Conservation (phyloP, 768 basidiomycete species). For the Lentinula raphanica region DNA sequence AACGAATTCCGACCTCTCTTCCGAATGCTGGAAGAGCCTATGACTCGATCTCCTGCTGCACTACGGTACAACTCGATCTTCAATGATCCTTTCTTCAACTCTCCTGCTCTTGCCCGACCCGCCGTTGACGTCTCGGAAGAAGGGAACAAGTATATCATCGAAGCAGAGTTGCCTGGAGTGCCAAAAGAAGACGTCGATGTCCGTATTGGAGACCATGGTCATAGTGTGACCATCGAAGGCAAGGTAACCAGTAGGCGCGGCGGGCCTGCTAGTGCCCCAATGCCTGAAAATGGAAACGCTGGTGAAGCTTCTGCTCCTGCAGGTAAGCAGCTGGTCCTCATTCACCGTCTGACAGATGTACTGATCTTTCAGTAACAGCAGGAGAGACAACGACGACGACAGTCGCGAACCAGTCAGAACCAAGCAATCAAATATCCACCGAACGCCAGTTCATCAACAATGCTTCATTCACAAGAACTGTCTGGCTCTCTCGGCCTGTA, state of each 20-base stretch:
- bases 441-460: constrained; percentile 58
- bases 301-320: constrained; percentile 13
- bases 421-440: constrained; percentile 43
- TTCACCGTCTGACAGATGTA: neutral
- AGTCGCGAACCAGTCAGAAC: constrained; percentile 19
- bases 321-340: constrained; percentile 21
- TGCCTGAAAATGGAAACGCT: constrained; percentile 17
- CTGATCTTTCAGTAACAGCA: neutral
- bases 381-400: constrained; percentile 6
- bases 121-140: constrained; percentile 67
- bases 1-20: constrained; percentile 73
- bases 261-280: constrained; percentile 12
- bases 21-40: constrained; percentile 70
- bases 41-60: constrained; percentile 35
- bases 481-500: constrained; percentile 64
- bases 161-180: constrained; percentile 76
- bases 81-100: constrained; percentile 45
- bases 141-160: constrained; percentile 58
- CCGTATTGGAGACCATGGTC: constrained; percentile 63
- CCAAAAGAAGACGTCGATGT: constrained; percentile 73
- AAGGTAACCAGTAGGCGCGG: constrained; percentile 33
- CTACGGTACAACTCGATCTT: constrained; percentile 33
- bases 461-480: constrained; percentile 58
- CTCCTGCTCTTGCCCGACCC: constrained; percentile 33
- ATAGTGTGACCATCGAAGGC: constrained; percentile 70